Percentiles rank a stretch among this genome's conserved stretches.
These are phyloP conservation scores for Punica granatum DNA, from an alignment of 345 rosid species.

Conservation along the genomic window DNA sequence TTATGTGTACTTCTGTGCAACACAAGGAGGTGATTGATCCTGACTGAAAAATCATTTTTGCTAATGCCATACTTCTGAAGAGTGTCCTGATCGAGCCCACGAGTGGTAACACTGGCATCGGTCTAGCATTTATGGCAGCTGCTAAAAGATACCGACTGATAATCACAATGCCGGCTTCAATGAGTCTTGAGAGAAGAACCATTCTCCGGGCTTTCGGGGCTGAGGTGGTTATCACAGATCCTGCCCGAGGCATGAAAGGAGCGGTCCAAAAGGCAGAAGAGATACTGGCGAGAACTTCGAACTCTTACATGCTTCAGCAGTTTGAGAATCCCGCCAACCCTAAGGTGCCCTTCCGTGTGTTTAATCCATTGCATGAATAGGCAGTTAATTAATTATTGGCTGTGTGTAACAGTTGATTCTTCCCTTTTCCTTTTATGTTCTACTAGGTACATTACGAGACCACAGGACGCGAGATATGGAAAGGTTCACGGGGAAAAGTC, in stretches of 20 bases:
- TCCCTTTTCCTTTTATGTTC: neutral
- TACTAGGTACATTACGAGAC: conserved; percentile 59
- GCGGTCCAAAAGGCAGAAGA: conserved; percentile 66
- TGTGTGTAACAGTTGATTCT: neutral
- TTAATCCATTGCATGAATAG: neutral
- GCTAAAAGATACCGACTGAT: conserved; percentile 64
- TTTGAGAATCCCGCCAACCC: conserved; percentile 73
- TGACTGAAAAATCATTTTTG: neutral
- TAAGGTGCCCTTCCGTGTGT: conserved; percentile 28
- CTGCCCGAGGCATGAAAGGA: conserved; percentile 59
- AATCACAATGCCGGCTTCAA: conserved; percentile 68
- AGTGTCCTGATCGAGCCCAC: conserved; percentile 68
- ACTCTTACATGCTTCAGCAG: conserved; percentile 55
- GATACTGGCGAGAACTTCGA: conserved; percentile 47
- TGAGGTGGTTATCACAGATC: conserved; percentile 62
- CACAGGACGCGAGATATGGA: conserved; percentile 64
- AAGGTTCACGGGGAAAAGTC: conserved; percentile 46
- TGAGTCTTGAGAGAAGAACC: conserved; percentile 76
- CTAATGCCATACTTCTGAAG: conserved; percentile 18
- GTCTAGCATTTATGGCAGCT: conserved; percentile 70
- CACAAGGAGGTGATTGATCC: no score
- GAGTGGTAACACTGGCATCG: conserved; percentile 69
- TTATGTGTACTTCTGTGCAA: no score
- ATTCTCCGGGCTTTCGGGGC: conserved; percentile 71
- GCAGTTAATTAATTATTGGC: neutral